Evolutionary conservation across 164 flowering plant species (phyloP).

Genomic region (Santalum album): DNA sequence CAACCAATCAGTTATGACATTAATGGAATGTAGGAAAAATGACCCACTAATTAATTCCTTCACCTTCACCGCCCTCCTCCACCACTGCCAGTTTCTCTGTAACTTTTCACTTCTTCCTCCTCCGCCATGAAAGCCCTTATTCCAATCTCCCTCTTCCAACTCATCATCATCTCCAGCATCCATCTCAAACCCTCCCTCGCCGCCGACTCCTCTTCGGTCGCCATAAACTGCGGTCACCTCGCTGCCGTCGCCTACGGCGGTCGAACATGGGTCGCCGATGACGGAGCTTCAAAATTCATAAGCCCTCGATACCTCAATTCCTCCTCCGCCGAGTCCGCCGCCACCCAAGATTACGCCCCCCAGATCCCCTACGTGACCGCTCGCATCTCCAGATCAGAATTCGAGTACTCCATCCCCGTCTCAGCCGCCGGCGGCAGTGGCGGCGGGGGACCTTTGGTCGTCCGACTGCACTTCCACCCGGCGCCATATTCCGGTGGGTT

Average conservation of each 20-base stretch:
- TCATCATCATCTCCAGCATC: no score
- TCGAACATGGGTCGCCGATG: not conserved
- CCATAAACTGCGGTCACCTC: conserved; percentile 4
- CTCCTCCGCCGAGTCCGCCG: conserved; percentile 3
- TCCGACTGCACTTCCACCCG: conserved; percentile 12
- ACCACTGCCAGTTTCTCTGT: no score
- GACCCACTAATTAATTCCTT: no score
- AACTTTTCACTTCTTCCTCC: no score
- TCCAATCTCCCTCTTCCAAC: no score
- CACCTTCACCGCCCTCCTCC: no score
- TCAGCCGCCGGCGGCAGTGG: no score
- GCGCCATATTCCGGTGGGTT: not conserved
- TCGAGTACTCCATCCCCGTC: conserved; percentile 10
- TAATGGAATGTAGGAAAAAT: no score
- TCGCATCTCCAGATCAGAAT: conserved; percentile 5
- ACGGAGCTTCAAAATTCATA: not conserved
- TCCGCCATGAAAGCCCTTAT: no score
- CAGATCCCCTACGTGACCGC: conserved; percentile 15
- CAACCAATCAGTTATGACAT: no score
- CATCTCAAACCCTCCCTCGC: not conserved
- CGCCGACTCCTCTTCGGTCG: not conserved
- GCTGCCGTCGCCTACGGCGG: conserved; percentile 2
- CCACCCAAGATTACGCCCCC: conserved; percentile 1
- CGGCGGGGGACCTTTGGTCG: conserved; percentile 7
- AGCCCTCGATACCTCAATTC: conserved; percentile 5